Conservation (phyloP, 23 red algal genomes). For the Agarophyton chilense region DNA sequence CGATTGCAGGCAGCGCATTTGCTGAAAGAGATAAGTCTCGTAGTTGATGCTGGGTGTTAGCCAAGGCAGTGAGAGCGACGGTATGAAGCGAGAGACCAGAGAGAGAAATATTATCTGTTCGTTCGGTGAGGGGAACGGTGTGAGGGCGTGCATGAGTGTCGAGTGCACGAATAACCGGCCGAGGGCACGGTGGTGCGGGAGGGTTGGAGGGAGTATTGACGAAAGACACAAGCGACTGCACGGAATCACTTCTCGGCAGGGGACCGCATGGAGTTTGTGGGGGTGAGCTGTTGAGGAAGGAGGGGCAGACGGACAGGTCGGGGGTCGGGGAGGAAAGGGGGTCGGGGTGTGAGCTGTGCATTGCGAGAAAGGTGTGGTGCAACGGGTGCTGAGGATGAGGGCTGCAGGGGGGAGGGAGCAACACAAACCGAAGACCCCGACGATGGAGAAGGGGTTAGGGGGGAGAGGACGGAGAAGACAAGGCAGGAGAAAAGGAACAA, state of each 20-base stretch:
- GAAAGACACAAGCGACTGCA: conserved; percentile 61
- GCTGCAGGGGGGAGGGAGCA: not conserved
- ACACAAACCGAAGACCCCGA: not conserved
- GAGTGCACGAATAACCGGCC: conserved; percentile 42
- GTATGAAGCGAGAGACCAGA: conserved; percentile 66
- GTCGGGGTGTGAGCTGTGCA: conserved; percentile 4
- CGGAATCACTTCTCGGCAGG: conserved; percentile 59
- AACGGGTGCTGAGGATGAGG: not conserved
- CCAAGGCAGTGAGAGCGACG: conserved; percentile 54
- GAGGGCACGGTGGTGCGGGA: not conserved
- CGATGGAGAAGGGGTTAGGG: not conserved
- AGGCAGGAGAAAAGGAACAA: not conserved
- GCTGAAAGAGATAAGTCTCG: conserved; percentile 80
- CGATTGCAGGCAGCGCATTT: conserved; percentile 71
- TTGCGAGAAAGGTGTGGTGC: not conserved
- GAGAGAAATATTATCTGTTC: conserved; percentile 45
- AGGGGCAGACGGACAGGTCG: not conserved
- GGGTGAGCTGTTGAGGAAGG: not conserved
- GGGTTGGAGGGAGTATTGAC: conserved; percentile 22
- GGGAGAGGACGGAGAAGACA: not conserved
- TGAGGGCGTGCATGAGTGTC: conserved; percentile 30
- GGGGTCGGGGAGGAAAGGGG: not conserved
- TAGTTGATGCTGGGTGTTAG: not conserved
- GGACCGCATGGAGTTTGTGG: conserved; percentile 5
- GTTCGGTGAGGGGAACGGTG: conserved; percentile 6